Evolutionary conservation across 2,329 filamentous ascomycete species (phyloP).

Genomic region (Epichloe sylvatica): DNA sequence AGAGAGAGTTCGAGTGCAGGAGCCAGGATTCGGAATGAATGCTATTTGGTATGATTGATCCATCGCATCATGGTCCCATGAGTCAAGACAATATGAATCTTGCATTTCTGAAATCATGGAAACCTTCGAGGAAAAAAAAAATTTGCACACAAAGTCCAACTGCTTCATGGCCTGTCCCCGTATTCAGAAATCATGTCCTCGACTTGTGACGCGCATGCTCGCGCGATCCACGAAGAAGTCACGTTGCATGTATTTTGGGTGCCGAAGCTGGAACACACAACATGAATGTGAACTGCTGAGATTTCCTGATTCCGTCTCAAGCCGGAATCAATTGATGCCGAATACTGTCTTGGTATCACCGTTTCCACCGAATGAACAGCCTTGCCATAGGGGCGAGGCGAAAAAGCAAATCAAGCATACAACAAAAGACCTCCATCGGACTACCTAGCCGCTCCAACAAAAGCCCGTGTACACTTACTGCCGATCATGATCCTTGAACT

Average conservation of each 20-base stretch:
- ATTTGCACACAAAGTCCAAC: too few relatives aligned
- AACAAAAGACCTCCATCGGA: not conserved
- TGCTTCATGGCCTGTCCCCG: too few relatives aligned
- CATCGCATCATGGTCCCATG: not conserved
- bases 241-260: not conserved
- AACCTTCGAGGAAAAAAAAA: too few relatives aligned
- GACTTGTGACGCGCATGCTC: too few relatives aligned
- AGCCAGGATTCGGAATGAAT: conserved; percentile 92
- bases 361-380: not conserved
- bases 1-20: conserved; percentile 60
- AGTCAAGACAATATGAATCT: too few relatives aligned
- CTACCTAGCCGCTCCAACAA: not conserved
- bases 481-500: not conserved
- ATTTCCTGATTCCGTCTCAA: not conserved
- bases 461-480: not conserved
- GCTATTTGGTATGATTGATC: conserved; percentile 53
- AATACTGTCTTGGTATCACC: not conserved
- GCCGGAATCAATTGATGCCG: not conserved
- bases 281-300: not conserved
- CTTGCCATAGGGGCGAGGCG: not conserved
- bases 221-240: too few relatives aligned
- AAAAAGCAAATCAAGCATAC: not conserved
- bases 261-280: not conserved
- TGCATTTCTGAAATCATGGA: too few relatives aligned
- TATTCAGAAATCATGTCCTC: too few relatives aligned